Base-by-base conservation (phyloP, 352 stramenopile species). In the Aphanomyces invadans region DNA sequence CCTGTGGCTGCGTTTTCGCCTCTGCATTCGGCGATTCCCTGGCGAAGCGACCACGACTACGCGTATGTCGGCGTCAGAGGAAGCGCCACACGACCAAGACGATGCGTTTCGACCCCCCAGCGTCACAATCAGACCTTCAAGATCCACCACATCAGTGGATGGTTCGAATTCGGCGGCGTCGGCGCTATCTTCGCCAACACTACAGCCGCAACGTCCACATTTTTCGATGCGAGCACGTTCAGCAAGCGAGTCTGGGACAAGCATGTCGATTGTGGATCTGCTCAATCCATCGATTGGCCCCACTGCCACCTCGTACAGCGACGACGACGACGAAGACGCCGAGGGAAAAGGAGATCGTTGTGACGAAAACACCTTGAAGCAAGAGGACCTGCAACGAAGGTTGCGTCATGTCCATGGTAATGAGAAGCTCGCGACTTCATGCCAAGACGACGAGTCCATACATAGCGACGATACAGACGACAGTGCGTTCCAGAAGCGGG, bases 221-320 rank as follows among this genome's bases (percentile, higher is more conserved):
- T 28, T 23, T 9, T 12, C 42, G 29, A 2, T 9, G 7, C 15
- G 38, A 23, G 53, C 31, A 31, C 9, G 5, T 56, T 32, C 38
- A 38, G 33, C 28, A 42, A 67, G 21, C 23, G 52, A 31, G 33
- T 44, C 57, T 15, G 12, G 11, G 12, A 53, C 49, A 29, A 49
- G 21, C 19, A 67, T 67, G 60, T 67, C 60, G 4, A 67, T 67
- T 32, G n/a, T 32, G 17, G 60, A 32, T 11, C 49, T 67, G 2
- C 60, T 67, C 33, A 67, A 67, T 39, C 60, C 49, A 32, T 57
- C 49, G 29, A 25, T 19, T 36, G 29, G 4, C 46, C 11, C 9
- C 25, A 23, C 31, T n/a, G 5, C 36, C n/a, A 29, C 23, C 29
- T 26, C 15, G 1, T 19, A 38, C 33, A 25, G 33, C 55, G 38